phyloP scores from a whole-genome alignment of 768 basidiomycete genomes.

The Cystobasidiopsis lactophilus region DNA sequence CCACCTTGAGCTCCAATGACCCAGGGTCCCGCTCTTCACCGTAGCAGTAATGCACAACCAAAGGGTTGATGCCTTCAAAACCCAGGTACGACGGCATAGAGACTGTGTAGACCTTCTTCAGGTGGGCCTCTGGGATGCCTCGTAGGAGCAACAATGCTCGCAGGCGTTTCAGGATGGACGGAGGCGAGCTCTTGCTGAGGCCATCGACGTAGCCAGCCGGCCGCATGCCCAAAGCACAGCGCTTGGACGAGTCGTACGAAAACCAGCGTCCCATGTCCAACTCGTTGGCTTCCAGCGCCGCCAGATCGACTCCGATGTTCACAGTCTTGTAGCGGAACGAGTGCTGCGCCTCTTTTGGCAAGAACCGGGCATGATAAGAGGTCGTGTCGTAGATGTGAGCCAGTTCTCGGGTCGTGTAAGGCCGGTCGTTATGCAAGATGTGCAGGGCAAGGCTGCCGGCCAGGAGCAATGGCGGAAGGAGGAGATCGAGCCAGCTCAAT shows the following conservation, averaged over 20 bases:
- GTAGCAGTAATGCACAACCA: conserved; percentile 48
- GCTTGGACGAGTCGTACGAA: conserved; percentile 32
- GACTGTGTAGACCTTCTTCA: conserved; percentile 45
- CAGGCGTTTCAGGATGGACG: conserved; percentile 6
- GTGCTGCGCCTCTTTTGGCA: conserved; percentile 33
- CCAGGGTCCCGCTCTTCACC: conserved; percentile 15
- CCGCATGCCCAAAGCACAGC: conserved; percentile 33
- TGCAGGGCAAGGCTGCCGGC: conserved; percentile 2
- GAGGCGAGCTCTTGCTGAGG: conserved; percentile 1
- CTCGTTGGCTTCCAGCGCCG: conserved; percentile 31
- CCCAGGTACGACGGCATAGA: conserved; percentile 51
- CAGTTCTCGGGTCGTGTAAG: background rate
- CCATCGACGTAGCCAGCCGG: conserved; percentile 30
- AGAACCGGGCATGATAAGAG: conserved; percentile 35
- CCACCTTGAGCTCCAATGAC: conserved; percentile 24
- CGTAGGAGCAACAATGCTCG: too few species aligned
- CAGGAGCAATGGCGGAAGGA: conserved; percentile 6
- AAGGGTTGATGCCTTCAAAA: conserved; percentile 46
- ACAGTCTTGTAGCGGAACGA: conserved; percentile 42
- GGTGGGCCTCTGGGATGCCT: conserved; percentile 5
- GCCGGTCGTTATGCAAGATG: conserved; percentile 1
- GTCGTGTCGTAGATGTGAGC: conserved; percentile 35
- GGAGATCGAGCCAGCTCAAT: conserved; percentile 3
- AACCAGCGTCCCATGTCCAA: conserved; percentile 36
- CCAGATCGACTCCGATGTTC: conserved; percentile 36